These are phyloP conservation scores for Botrytis elliptica DNA, from an alignment of 2,329 filamentous ascomycete species.

Conservation along the genomic window DNA sequence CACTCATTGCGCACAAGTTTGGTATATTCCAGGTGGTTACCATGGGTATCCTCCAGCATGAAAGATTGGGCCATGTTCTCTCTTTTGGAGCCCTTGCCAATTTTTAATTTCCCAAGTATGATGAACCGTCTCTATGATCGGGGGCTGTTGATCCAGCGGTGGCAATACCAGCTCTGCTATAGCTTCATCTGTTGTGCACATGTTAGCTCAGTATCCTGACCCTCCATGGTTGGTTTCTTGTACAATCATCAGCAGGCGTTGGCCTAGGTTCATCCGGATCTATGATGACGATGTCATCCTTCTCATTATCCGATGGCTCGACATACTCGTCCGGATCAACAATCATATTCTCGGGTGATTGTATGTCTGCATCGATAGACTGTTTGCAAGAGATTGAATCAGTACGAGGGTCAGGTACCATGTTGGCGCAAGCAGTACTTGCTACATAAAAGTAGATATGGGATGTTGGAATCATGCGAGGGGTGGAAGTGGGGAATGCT, in stretches of 20 bases:
- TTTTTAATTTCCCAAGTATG: constrained; percentile 85
- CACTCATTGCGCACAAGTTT: constrained; percentile 18
- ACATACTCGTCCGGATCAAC: constrained; percentile 38
- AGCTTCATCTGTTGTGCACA: constrained; percentile 61
- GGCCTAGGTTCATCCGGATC: constrained; percentile 38
- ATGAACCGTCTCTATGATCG: constrained; percentile 71
- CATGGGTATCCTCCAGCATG: constrained; percentile 85
- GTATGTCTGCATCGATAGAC: constrained; percentile 33
- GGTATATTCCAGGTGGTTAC: constrained; percentile 47
- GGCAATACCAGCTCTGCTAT: constrained; percentile 81
- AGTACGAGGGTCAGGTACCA: constrained; percentile 1
- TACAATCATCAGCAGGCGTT: constrained; percentile 43
- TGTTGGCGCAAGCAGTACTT: constrained; percentile 7
- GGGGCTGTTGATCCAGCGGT: constrained; percentile 70
- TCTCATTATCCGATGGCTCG: constrained; percentile 38
- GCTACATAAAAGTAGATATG: neutral
- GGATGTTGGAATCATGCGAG: constrained; percentile 6
- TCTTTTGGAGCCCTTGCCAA: constrained; percentile 74
- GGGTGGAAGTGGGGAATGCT: constrained; percentile 15
- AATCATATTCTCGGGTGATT: constrained; percentile 39
- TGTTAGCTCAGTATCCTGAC: constrained; percentile 27
- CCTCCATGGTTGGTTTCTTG: constrained; percentile 19
- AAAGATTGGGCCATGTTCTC: constrained; percentile 86
- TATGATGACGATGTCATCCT: constrained; percentile 44
- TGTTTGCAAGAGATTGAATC: constrained; percentile 23